Base-by-base conservation (phyloP, 2,329 filamentous ascomycete species). In the Ilyonectria sp. region DNA sequence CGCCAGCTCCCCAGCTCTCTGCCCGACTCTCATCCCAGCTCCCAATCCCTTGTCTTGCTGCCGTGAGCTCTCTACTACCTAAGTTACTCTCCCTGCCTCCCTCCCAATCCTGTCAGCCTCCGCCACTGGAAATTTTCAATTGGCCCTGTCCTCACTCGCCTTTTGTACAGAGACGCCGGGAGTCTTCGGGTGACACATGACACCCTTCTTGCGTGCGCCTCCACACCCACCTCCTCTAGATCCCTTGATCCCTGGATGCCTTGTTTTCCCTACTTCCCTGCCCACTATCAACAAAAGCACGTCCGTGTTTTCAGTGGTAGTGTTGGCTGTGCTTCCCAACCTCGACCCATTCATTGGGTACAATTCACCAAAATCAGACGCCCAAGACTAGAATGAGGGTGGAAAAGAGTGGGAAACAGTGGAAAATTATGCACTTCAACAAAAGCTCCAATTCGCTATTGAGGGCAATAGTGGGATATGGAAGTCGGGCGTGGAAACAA, bases 151-250 rank as follows among this genome's bases (percentile, higher is more conserved):
- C 26, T 33, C 29, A 47, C 59, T 29, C 31, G 13, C 10, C 46
- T 29, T 26, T 26, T 26, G 26, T 40, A 40, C 55, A 57, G 26
- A 64, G 55, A 52, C 62, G 56, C 70, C 62, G 52, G 67, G 60
- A 63, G 58, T 70, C 67, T 62, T 71, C 65, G 70, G 68, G 63
- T 67, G 66, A 69, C 68, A 69, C 60, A 61, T 56, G 63, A 61
- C 68, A 56, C 64, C 63, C 63, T 69, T 65, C 55, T 64, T 63
- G 47, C 52, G 43, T 56, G 55, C 43, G 19, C 68, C 60, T 57
- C 64, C 49, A 62, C 57, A 31, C 55, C 29, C 19, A 23, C 31
- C 46, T 49, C 23, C 21, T 29, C 47, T 50, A 62, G 58, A 65
- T 53, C 54, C 69, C 60, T 64, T 69, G 63, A 59, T 65, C 65